Conservation (phyloP, 352 stramenopile species). For the Globisporangium iwayamae region DNA sequence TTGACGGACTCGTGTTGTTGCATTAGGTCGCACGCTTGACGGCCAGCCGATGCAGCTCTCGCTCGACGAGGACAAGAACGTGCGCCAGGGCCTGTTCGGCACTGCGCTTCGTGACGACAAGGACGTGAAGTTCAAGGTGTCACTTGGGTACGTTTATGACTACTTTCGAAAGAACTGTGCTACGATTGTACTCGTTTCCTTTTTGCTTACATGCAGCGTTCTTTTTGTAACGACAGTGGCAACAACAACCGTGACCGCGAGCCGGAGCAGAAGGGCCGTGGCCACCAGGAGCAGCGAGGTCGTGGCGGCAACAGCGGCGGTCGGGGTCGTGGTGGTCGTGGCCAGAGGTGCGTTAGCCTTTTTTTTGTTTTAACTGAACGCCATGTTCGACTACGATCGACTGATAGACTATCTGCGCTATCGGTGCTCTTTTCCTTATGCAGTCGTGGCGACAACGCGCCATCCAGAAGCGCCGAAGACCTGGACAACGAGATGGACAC, state of each 20-base stretch:
- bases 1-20: neutral
- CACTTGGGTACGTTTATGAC: conserved; percentile 46
- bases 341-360: conserved; percentile 5
- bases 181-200: neutral
- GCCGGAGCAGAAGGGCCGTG: conserved; percentile 36
- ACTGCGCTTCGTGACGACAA: conserved; percentile 67
- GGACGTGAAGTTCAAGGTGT: conserved; percentile 79
- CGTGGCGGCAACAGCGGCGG: conserved; percentile 27
- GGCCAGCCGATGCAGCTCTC: conserved; percentile 73
- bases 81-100: conserved; percentile 74
- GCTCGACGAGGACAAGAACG: conserved; percentile 65
- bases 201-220: neutral
- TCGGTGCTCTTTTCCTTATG: neutral
- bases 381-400: too few relatives aligned
- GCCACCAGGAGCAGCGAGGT: conserved; percentile 12
- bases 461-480: conserved; percentile 50
- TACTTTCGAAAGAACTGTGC: neutral
- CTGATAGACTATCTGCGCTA: too few relatives aligned
- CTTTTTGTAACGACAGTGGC: conserved; percentile 19
- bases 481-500: conserved; percentile 87
- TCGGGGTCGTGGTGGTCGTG: conserved; percentile 31
- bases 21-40: conserved; percentile 64
- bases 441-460: conserved; percentile 32
- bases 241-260: conserved; percentile 17
- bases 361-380: too few relatives aligned